Evolutionary conservation across 1,284 basidiomycete genomes (phyloP), one percentile per base, ranked within the genome.

Genomic region (Cutaneotrichosporon cavernicola): DNA sequence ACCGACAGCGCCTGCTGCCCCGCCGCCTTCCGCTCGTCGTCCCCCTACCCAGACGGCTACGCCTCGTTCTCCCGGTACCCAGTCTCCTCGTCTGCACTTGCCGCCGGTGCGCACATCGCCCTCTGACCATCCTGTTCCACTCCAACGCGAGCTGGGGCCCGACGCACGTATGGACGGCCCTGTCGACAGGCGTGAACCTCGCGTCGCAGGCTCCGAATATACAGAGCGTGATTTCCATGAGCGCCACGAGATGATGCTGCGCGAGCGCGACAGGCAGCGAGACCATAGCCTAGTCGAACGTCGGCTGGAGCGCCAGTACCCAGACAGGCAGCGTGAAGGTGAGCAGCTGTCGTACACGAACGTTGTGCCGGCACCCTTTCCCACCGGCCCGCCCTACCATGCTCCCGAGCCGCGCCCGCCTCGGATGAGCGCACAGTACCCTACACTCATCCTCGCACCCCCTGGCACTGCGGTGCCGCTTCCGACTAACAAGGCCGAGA

Each of bases 331-430:
- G 43, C 43, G 43, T 21, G 43, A 58, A 2, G 43, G 22, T 13
- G 38, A 57, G 10, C 58, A 21, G 46, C 4, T 31, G 30, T 14
- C 16, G 14, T 64, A 64, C 63, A 60, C 58, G 6, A 56, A 65
- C 18, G 64, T 65, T 3, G 38, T 59, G 7, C 64, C 64, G 0
- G 53, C 58, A 9, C 61, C 64, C 7, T 65, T 62, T 38, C 64
- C 65, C n/a, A 60, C 61, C 11, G 61, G 65, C 4, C 61, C 58
- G n/a, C 53, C 50, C 0, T 65, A 65, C 47, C 52, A 22, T 9
- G 38, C 61, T 2, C 61, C 63, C 7, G 66, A 65, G 22, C 66
- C 66, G 21, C 61, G 52, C 14, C 43, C 47, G 14, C 63, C 66
- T 4, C 43, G 53, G 5, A 26, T 55, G n/a, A 40, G 60, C 34